Conservation (phyloP, 192 early-diverging fungal species). For the Coemansia umbellata region DNA sequence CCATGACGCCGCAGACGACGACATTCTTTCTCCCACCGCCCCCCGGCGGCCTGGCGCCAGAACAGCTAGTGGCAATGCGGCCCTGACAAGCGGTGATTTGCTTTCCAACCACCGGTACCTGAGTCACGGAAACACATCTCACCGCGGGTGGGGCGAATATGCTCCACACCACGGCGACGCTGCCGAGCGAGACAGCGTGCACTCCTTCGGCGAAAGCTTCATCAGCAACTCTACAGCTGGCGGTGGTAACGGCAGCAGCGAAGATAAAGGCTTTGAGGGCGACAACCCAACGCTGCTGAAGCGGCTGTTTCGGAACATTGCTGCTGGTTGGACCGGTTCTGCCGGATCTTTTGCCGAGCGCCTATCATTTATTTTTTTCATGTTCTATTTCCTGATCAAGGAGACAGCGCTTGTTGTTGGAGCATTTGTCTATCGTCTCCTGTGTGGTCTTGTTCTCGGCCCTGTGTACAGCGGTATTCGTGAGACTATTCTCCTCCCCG, state of each 20-base stretch:
- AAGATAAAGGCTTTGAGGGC: slow-evolving; percentile 5
- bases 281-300: slow-evolving; percentile 44
- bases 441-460: slow-evolving; percentile 19
- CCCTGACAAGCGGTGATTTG: slow-evolving; percentile 19
- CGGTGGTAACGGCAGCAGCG: not conserved
- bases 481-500: slow-evolving; percentile 25
- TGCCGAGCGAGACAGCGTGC: slow-evolving; percentile 23
- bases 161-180: slow-evolving; percentile 8
- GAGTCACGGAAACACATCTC: slow-evolving; percentile 12
- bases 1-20: slow-evolving; percentile 10
- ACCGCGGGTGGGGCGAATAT: slow-evolving; percentile 47
- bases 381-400: slow-evolving; percentile 49
- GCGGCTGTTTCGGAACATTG: slow-evolving; percentile 43
- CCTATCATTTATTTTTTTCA: slow-evolving; percentile 43
- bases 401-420: slow-evolving; percentile 23
- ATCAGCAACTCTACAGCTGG: slow-evolving; percentile 42
- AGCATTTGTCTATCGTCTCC: slow-evolving; percentile 15
- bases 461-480: slow-evolving; percentile 27
- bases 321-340: slow-evolving; percentile 37
- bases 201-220: slow-evolving; percentile 44
- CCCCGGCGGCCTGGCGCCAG: slow-evolving; percentile 4
- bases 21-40: slow-evolving; percentile 21
- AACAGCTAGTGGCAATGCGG: slow-evolving; percentile 19
- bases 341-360: slow-evolving; percentile 32
- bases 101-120: slow-evolving; percentile 35